Conservation (phyloP, 768 basidiomycete species). For the Russula abietina region DNA sequence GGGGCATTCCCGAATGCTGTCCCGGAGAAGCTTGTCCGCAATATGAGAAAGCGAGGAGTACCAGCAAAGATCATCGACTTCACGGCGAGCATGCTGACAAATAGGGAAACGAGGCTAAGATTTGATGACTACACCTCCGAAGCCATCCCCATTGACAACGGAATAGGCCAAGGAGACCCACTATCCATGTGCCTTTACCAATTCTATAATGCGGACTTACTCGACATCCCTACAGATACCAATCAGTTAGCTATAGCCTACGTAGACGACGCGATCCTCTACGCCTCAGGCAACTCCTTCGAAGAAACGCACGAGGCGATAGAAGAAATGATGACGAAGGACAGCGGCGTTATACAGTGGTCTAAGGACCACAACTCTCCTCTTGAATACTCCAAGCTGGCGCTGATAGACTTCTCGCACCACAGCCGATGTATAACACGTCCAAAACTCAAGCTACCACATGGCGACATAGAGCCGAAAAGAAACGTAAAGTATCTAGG, state of each 20-base stretch:
- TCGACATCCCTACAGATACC: neutral
- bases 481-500: neutral
- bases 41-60: neutral
- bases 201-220: conserved; percentile 4
- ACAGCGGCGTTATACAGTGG: neutral
- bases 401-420: too few relatives aligned
- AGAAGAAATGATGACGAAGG: neutral
- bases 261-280: neutral
- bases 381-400: neutral
- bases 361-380: neutral
- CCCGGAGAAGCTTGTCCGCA: neutral
- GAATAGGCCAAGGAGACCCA: conserved; percentile 2
- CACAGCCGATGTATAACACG: too few relatives aligned
- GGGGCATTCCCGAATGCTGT: neutral
- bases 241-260: neutral
- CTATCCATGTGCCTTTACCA: neutral
- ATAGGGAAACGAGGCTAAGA: too few relatives aligned
- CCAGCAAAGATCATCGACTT: neutral
- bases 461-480: accelerated
- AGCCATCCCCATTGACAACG: too few relatives aligned
- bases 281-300: conserved; percentile 29
- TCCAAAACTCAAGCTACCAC: neutral
- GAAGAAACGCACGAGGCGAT: conserved; percentile 4
- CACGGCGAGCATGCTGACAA: too few relatives aligned
- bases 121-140: too few relatives aligned